phyloP scores from a whole-genome alignment of 2,329 filamentous ascomycete species.

The Trichophaea hybrida region DNA sequence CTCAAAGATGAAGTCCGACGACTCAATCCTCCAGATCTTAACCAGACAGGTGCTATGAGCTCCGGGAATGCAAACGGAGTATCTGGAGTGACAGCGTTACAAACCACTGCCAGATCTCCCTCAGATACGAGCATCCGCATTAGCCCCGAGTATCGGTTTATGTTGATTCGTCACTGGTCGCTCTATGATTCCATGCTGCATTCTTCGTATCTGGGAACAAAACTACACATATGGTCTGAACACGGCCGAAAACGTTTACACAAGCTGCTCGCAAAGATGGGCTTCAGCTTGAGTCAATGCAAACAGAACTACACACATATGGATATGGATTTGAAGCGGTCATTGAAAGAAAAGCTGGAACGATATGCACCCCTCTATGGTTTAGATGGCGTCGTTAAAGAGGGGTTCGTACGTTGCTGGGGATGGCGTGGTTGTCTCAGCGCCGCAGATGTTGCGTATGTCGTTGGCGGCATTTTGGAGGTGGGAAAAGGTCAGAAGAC shows the following conservation, averaged over 20 bases:
- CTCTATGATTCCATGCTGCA: slow-evolving; percentile 98
- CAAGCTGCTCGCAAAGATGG: slow-evolving; percentile 95
- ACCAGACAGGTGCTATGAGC: slow-evolving; percentile 42
- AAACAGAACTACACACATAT: slow-evolving; percentile 95
- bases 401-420: slow-evolving; percentile 91
- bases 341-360: slow-evolving; percentile 67
- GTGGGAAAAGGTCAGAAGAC: slow-evolving; percentile 47
- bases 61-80: slow-evolving; percentile 55
- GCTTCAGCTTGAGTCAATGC: slow-evolving; percentile 82
- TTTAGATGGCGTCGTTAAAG: slow-evolving; percentile 80
- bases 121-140: slow-evolving; percentile 85
- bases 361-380: slow-evolving; percentile 91
- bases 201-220: slow-evolving; percentile 82
- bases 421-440: slow-evolving; percentile 91
- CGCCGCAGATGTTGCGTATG: slow-evolving; percentile 84
- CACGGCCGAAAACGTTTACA: slow-evolving; percentile 74
- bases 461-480: slow-evolving; percentile 82
- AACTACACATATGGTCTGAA: slow-evolving; percentile 89
- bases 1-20: slow-evolving; percentile 87
- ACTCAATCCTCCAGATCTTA: slow-evolving; percentile 64
- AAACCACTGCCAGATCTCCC: slow-evolving; percentile 72
- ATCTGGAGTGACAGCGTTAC: slow-evolving; percentile 39
- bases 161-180: slow-evolving; percentile 90
- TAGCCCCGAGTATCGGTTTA: slow-evolving; percentile 83
- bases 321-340: slow-evolving; percentile 92